Evolutionary conservation across 2,329 filamentous ascomycete genomes (phyloP), one percentile per base, ranked within the genome.

Genomic region (Penicillium verrucosum): DNA sequence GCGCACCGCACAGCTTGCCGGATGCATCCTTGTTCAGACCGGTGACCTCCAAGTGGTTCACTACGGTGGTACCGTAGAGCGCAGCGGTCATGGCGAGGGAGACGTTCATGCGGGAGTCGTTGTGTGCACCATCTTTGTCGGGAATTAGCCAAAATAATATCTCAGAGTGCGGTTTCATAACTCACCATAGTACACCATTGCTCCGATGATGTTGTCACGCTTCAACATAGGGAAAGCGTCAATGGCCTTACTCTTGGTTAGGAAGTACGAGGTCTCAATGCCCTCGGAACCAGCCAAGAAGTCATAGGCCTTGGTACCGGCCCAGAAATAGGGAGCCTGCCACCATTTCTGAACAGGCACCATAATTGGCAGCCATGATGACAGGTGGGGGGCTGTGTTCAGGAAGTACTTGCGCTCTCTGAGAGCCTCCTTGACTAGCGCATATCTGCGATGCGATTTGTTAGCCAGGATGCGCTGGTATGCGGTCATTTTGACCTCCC

Each of bases 101-200:
- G 29, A 94, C 88, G 70, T 95, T 95, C 90, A 96, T 95, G 48
- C 91, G 85, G 21, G 90, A 94, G 74, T 96, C 91, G 70, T 96
- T 96, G 77, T 96, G 91, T 30, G 89, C 90, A 65, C 91, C 91
- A 77, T 96, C 90, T 83, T 83, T 56, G 12, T 25, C 18, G 18
- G 2, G 4, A 36, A 50, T 54, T 50, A 54, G 52, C 52, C 34
- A 1, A 16, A 12, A 51, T 41, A 32, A 29, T 29, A 29, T 42
- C 32, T 37, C 34, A 16, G 12, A 12, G 23, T 41, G 14, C 27
- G 2, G 37, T 42, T 51, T 37, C 12, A 5, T 16, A 25, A 58
- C 73, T 50, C 74, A 84, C 82, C 88, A 72, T 95, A 95, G 80
- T 96, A 96, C 25, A 95, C 90, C 68, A 95, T 78, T 56, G 90